Evolutionary conservation across 768 basidiomycete genomes (phyloP), one percentile per base, ranked within the genome.

Genomic region (Sporobolomyces pararoseus): DNA sequence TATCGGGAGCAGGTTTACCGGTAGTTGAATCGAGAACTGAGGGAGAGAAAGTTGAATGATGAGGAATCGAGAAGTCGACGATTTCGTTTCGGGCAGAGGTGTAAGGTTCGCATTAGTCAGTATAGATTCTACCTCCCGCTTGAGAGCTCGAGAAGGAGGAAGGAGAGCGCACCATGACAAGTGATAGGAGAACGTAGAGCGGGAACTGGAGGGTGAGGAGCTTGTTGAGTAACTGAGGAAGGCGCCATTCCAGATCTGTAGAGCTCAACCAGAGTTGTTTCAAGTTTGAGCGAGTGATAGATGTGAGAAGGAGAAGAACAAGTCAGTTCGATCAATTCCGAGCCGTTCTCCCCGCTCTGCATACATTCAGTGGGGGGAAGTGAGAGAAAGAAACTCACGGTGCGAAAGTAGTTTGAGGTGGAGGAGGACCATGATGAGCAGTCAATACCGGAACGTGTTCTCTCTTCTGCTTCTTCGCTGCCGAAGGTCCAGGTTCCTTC

Each of bases 1-100:
- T 75, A 25, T 65, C 71, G 14, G 75, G 42, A 7, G 77, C 78
- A 2, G 78, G 78, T 50, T 75, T 75, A 46, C 78, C 78, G 2
- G 74, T 59, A 2, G 77, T 75, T 34, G 78, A 77, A 71, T 79
- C 78, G 63, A 79, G 77, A 27, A 79, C 78, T 79, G 73, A 7
- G 37, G 29, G 44, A 14, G 29, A 21, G 39, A 21, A 46, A 31
- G 50, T 34, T 55, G 53, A 37, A 35, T 23, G 32, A 35, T 23
- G 32, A 37, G 31, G 52, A 27, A 7, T 10, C 25, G 51, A 52
- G 51, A 17, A 50, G 49, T 27, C 19, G 51, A 13, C 27, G 51
- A 52, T 19, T 29, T 19, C 51, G 21, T 7, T 14, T 13, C 10
- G 46, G n/a, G n/a, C n/a, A 14, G 46, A 47, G 21, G 46, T 12